Percentiles rank a stretch among this genome's conserved stretches.
These are phyloP conservation scores for Paraphoma chrysanthemicola DNA, from an alignment of 2,329 filamentous ascomycete genomes.

Conservation along the genomic window DNA sequence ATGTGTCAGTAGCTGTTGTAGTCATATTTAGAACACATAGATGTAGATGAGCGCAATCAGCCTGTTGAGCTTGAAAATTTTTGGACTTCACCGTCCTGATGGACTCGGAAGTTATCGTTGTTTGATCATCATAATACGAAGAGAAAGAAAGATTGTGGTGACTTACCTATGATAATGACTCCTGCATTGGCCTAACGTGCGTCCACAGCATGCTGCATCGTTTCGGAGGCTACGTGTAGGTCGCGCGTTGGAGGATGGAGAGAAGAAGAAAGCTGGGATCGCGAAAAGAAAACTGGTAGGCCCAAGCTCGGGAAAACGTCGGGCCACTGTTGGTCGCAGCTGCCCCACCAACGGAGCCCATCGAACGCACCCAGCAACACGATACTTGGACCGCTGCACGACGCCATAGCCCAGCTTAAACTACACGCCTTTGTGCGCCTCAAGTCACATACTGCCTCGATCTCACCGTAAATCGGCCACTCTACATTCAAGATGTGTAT, in stretches of 20 bases:
- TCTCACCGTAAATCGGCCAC: neutral
- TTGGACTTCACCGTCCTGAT: conserved; percentile 44
- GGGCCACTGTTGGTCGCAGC: conserved; percentile 19
- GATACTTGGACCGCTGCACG: conserved; percentile 26
- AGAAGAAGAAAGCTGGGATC: conserved; percentile 2
- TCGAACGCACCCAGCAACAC: conserved; percentile 26
- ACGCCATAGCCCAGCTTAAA: conserved; percentile 4
- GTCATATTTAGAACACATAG: conserved; percentile 4
- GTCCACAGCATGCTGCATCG: neutral
- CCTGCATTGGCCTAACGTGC: neutral
- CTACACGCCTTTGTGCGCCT: conserved; percentile 13
- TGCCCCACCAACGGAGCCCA: conserved; percentile 38
- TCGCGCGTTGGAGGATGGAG: conserved; percentile 1
- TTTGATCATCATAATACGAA: conserved; percentile 41
- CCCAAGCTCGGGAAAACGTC: conserved; percentile 21
- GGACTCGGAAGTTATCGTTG: conserved; percentile 46
- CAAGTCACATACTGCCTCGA: neutral
- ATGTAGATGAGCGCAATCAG: conserved; percentile 47
- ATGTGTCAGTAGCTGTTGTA: conserved; percentile 16
- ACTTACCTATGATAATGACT: neutral
- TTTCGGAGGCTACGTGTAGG: neutral
- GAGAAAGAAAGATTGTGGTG: neutral
- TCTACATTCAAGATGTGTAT: conserved; percentile 19
- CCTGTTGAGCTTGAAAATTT: conserved; percentile 63
- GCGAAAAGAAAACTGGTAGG: conserved; percentile 18